Evolutionary conservation across 2,329 filamentous ascomycete genomes (phyloP).

Genomic region (Aspergillus sp.): DNA sequence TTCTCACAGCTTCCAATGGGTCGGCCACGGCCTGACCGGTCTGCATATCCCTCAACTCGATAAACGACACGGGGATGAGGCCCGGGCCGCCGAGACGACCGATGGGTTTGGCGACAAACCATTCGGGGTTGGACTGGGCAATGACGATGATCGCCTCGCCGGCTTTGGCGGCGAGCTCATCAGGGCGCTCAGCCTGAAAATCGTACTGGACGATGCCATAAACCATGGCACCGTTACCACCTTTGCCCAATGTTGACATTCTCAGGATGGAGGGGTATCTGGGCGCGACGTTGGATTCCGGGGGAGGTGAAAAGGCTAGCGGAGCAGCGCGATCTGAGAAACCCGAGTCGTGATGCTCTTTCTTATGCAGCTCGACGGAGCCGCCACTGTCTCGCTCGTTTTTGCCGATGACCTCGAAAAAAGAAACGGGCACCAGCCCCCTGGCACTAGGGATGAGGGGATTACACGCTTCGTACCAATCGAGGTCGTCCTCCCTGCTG

Average conservation of each 20-base stretch:
- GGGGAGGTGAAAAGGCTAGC: conserved; percentile 30
- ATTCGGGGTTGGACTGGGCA: conserved; percentile 95
- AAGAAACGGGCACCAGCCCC: conserved; percentile 87
- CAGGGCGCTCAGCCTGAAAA: conserved; percentile 89
- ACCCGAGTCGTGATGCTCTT: conserved; percentile 82
- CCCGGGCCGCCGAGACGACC: conserved; percentile 91
- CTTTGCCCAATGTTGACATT: conserved; percentile 47
- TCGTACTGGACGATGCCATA: conserved; percentile 97
- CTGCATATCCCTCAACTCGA: conserved; percentile 92
- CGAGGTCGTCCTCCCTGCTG: conserved; percentile 84
- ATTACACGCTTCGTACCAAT: conserved; percentile 99
- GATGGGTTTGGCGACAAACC: conserved; percentile 99
- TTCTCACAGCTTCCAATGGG: conserved; percentile 76
- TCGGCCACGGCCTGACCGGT: conserved; percentile 78
- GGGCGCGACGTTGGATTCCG: conserved; percentile 22
- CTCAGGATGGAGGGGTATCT: conserved; percentile 18
- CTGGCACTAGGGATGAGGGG: conserved; percentile 77
- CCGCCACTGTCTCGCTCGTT: conserved; percentile 83
- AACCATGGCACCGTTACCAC: conserved; percentile 71
- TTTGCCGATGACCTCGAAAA: conserved; percentile 88
- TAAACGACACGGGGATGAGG: conserved; percentile 91
- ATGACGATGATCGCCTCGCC: conserved; percentile 98
- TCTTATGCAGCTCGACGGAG: conserved; percentile 45
- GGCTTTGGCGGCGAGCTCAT: conserved; percentile 90
- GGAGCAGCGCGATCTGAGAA: conserved; percentile 57